phyloP scores from a whole-genome alignment of 2,329 filamentous ascomycete species.

The Fusarium mangiferae region DNA sequence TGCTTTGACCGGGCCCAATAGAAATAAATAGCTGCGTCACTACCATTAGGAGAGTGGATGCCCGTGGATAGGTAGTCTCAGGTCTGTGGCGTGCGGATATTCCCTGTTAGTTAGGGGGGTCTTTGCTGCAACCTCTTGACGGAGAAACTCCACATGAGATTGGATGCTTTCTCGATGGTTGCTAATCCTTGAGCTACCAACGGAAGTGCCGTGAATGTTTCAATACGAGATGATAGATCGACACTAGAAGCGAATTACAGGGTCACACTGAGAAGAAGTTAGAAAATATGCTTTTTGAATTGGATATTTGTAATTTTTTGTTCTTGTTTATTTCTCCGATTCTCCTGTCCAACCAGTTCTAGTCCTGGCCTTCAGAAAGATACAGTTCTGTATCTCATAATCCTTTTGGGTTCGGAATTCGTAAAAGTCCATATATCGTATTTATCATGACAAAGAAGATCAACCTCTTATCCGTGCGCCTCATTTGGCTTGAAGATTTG shows the following conservation, averaged over 20 bases:
- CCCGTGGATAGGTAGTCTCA: constrained; percentile 4
- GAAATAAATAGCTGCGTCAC: constrained; percentile 13
- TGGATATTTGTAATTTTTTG: constrained; percentile 1
- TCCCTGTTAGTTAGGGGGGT: constrained; percentile 30
- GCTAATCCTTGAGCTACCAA: background rate
- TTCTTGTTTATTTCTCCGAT: constrained; percentile 13
- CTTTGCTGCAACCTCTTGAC: constrained; percentile 21
- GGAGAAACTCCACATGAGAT: background rate
- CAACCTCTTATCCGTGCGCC: constrained; percentile 28
- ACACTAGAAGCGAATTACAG: constrained; percentile 16
- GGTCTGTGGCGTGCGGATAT: constrained; percentile 20
- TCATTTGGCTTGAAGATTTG: constrained; percentile 26
- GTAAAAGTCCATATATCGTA: constrained; percentile 14
- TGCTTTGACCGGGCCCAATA: constrained; percentile 21
- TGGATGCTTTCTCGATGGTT: background rate
- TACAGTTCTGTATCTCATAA: constrained; percentile 20
- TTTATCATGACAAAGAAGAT: constrained; percentile 28
- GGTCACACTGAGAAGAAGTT: background rate
- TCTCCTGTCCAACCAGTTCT: constrained; percentile 6
- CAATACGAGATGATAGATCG: constrained; percentile 1
- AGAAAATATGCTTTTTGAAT: background rate
- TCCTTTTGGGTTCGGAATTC: constrained; percentile 19
- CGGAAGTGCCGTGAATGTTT: constrained; percentile 20
- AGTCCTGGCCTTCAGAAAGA: background rate
- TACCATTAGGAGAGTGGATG: background rate